Percentiles rank a stretch among this genome's conserved stretches.
Conservation (phyloP, 2,329 filamentous ascomycete genomes). For the Cladosporium velox region DNA sequence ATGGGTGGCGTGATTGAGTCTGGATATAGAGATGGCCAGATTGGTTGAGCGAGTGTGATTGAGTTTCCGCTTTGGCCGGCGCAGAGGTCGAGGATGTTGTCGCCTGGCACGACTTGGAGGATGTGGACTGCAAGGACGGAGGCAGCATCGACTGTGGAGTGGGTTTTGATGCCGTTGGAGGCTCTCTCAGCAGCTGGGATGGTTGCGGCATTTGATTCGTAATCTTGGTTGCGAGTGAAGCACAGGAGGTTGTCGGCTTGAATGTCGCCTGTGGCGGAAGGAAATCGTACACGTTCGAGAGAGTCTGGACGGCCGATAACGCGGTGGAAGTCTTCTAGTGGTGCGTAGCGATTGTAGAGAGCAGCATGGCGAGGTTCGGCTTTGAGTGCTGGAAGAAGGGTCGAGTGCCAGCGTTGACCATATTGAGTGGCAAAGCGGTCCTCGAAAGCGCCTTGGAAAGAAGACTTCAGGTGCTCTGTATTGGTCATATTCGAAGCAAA, state of each 20-base stretch:
- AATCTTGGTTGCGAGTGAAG: neutral
- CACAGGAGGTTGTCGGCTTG: conserved; percentile 16
- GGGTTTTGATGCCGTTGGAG: conserved; percentile 27
- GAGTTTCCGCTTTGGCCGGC: conserved; percentile 44
- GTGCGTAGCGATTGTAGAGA: conserved; percentile 34
- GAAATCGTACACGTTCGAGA: neutral
- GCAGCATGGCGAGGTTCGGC: conserved; percentile 31
- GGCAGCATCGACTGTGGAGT: conserved; percentile 38
- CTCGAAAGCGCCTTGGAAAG: conserved; percentile 33
- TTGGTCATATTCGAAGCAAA: conserved; percentile 28
- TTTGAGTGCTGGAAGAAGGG: conserved; percentile 32
- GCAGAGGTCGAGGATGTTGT: conserved; percentile 45
- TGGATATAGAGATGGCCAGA: conserved; percentile 32
- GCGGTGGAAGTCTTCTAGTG: conserved; percentile 22
- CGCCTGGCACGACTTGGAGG: conserved; percentile 39
- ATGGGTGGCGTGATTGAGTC: conserved; percentile 20
- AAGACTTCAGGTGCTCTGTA: conserved; percentile 23
- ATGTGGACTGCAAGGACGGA: conserved; percentile 41
- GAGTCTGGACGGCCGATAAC: neutral
- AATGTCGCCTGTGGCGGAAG: conserved; percentile 12
- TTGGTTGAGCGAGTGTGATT: conserved; percentile 37
- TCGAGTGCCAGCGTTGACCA: conserved; percentile 33
- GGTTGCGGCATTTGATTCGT: conserved; percentile 13
- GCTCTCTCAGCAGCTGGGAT: conserved; percentile 30
- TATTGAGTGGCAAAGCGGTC: conserved; percentile 32